Evolutionary conservation across 2,329 filamentous ascomycete genomes (phyloP).

Genomic region (Plenodomus tracheiphilus): DNA sequence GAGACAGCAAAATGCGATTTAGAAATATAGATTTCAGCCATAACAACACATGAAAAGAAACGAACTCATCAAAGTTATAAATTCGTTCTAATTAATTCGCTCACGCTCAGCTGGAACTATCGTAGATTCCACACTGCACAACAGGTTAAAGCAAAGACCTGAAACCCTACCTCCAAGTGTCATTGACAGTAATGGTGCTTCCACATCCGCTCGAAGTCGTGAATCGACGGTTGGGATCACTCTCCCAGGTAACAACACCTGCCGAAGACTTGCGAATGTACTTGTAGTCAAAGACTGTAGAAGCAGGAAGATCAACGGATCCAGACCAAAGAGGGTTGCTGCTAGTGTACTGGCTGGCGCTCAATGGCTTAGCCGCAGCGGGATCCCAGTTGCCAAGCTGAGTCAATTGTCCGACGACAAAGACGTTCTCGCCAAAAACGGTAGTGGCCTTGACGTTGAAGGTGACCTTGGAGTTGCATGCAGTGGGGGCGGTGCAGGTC

Average conservation of each 20-base stretch:
- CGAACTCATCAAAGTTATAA: no score
- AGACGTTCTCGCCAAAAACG: constrained; percentile 53
- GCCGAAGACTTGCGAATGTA: constrained; percentile 52
- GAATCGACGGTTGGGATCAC: constrained; percentile 46
- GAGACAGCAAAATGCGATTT: no score
- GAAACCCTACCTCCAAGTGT: constrained; percentile 21
- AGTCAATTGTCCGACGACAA: constrained; percentile 48
- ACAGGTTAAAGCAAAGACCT: no score
- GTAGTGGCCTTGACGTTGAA: constrained; percentile 55
- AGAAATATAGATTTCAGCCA: no score
- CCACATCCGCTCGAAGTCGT: constrained; percentile 27
- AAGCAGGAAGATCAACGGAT: constrained; percentile 46
- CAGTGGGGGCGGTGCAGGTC: constrained; percentile 19
- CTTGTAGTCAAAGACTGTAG: constrained; percentile 48
- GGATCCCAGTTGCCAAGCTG: constrained; percentile 52
- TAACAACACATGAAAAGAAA: no score
- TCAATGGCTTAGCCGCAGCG: constrained; percentile 44
- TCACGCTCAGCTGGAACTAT: no score
- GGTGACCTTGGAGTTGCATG: constrained; percentile 38
- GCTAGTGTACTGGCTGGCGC: constrained; percentile 49
- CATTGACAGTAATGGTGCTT: constrained; percentile 18
- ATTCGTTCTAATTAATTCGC: no score
- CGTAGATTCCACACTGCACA: no score
- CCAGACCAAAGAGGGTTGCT: constrained; percentile 52
- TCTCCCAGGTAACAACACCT: constrained; percentile 52